Base-by-base conservation (phyloP, 192 early-diverging fungal species). In the Backusella sp. region DNA sequence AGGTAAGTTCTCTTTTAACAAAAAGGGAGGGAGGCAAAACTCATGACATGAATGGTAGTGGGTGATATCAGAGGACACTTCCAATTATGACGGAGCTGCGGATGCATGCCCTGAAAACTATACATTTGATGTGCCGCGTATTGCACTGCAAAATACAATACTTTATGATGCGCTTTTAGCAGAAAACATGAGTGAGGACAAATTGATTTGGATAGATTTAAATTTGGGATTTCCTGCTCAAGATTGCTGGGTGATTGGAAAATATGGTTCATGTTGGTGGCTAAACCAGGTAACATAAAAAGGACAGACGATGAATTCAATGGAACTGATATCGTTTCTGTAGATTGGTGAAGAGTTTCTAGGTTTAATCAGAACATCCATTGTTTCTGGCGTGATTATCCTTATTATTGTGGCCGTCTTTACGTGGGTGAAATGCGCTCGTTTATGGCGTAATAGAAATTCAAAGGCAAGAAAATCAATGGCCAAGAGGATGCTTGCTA, bases 231-330 rank as follows among this genome's bases (percentile, higher is more conserved):
- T 41, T 70, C 52, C 66, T 52, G 53, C 11, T 32, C 56, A 74
- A 1, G n/a, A 44, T 32, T 81, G 80, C 28, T 76, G 80, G 80
- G 78, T 79, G 14, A 41, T 81, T 36, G 75, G 75, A 32, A 66
- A 28, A 56, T 68, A 65, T 74, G 36, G 30, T 23, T 53, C 67
- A 17, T 81, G 80, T 70, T 77, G 76, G 76, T 77, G 76, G 80
- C 21, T 73, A 21, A 74, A 53, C 4, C 37, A 62, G 49, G 80
- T 73, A 49, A 44, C 6, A 49, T 49, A n/a, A n/a, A 49, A 17
- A n/a, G 6, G 19, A 49, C 1, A 32, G 32, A 32, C 2, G 11
- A 2, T 7, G 7, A 17, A 30, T 30, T 23, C 5, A 68, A 8
- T 72, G 32, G 5, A 53, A 53, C 12, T 73, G 19, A 53, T 37